phyloP scores from a whole-genome alignment of 1,284 basidiomycete genomes.

The Ustilago sp. region DNA sequence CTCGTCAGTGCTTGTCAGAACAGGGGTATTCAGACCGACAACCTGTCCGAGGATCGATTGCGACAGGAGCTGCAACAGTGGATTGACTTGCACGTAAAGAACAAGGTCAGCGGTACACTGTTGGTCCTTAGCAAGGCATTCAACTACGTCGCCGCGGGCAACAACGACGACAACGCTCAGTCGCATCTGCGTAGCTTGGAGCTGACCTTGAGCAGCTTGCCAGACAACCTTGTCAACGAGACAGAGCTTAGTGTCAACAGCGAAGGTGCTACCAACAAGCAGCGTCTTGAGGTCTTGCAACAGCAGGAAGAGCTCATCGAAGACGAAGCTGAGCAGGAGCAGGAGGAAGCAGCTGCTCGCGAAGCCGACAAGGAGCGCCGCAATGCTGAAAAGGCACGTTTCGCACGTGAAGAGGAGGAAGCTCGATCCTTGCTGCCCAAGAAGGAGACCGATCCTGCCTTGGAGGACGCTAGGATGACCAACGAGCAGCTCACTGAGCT shows the following conservation, averaged over 20 bases:
- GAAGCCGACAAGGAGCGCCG: conserved; percentile 84
- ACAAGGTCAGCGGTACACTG: conserved; percentile 89
- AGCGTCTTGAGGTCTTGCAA: conserved; percentile 95
- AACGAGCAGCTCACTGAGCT: conserved; percentile 95
- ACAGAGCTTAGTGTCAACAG: conserved; percentile 94
- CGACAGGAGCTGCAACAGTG: conserved; percentile 90
- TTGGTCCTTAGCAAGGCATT: conserved; percentile 93
- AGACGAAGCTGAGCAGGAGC: conserved; percentile 96
- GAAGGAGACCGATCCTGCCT: conserved; percentile 38
- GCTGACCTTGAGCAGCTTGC: conserved; percentile 89
- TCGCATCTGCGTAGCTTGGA: conserved; percentile 82
- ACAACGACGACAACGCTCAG: conserved; percentile 43
- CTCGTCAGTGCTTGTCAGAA: conserved; percentile 93
- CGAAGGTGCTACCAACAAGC: conserved; percentile 94
- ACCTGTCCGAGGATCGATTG: conserved; percentile 74
- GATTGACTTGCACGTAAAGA: conserved; percentile 90
- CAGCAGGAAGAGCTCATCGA: conserved; percentile 99
- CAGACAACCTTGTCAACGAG: conserved; percentile 95
- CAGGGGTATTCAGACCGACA: conserved; percentile 88
- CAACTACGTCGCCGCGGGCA: conserved; percentile 75
- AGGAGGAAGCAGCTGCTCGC: conserved; percentile 90
- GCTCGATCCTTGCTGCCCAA: conserved; percentile 60
- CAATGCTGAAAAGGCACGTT: conserved; percentile 71
- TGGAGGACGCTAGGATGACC: conserved; percentile 86
- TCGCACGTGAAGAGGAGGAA: conserved; percentile 59